Percentiles rank a stretch among this genome's conserved stretches.
Conservation (phyloP, 371 early-diverging fungal genomes). For the Mortierella sp. region DNA sequence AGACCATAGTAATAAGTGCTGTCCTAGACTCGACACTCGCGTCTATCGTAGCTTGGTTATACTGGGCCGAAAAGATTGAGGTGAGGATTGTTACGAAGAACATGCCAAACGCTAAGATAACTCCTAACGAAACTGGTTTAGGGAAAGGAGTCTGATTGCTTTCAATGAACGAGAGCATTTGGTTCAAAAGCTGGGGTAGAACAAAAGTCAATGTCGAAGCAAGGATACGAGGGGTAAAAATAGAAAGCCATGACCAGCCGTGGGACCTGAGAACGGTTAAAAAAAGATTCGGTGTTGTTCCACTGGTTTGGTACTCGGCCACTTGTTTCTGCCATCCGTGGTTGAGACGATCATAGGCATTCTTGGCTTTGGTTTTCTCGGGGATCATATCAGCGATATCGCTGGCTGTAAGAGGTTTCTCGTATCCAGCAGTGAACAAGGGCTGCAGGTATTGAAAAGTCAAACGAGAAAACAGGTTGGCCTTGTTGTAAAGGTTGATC, state of each 20-base stretch:
- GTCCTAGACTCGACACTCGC: conserved; percentile 61
- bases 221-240: conserved; percentile 32
- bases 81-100: conserved; percentile 43
- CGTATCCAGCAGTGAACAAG: conserved; percentile 28
- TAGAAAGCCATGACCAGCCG: conserved; percentile 19
- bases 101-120: conserved; percentile 54
- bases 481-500: conserved; percentile 29
- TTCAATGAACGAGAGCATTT: conserved; percentile 29
- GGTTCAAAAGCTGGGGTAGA: conserved; percentile 22
- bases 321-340: conserved; percentile 21
- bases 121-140: conserved; percentile 35
- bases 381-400: conserved; percentile 45
- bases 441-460: conserved; percentile 41
- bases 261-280: conserved; percentile 26
- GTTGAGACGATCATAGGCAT: conserved; percentile 13
- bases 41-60: conserved; percentile 45
- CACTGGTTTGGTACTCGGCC: conserved; percentile 17
- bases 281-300: conserved; percentile 24
- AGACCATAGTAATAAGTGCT: conserved; percentile 62
- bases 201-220: conserved; percentile 44
- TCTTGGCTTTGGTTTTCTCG: conserved; percentile 17
- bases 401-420: conserved; percentile 20
- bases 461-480: conserved; percentile 36
- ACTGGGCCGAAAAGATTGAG: conserved; percentile 47
- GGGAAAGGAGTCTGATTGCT: conserved; percentile 16